Evolutionary conservation across 768 basidiomycete species (phyloP).

Genomic region (Imleria badia): DNA sequence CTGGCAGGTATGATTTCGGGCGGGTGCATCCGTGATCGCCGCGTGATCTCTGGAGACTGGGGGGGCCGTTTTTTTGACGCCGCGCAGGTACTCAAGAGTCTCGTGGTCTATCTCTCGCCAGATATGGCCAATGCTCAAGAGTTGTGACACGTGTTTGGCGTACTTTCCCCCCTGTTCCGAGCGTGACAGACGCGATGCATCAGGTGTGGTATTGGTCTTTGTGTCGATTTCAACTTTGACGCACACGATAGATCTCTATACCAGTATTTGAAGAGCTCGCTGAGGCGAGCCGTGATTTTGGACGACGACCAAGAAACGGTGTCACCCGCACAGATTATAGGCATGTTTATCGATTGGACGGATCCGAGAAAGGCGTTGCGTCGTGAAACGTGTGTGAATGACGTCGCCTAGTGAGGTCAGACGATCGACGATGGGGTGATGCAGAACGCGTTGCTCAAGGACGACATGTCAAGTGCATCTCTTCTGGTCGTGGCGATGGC

Average conservation of each 20-base stretch:
- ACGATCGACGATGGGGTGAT: slow-evolving; percentile 39
- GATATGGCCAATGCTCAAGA: slow-evolving; percentile 38
- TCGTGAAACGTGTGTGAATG: too few relatives aligned
- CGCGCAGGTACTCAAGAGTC: slow-evolving; percentile 46
- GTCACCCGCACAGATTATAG: too few relatives aligned
- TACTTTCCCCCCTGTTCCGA: too few relatives aligned
- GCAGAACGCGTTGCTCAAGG: slow-evolving; percentile 50
- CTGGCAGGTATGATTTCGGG: too few relatives aligned
- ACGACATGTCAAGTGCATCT: slow-evolving; percentile 57
- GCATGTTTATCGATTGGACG: slow-evolving; percentile 20
- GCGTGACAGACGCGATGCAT: too few relatives aligned
- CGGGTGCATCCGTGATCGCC: too few relatives aligned
- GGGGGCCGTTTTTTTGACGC: too few relatives aligned
- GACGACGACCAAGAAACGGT: too few relatives aligned
- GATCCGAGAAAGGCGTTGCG: slow-evolving; percentile 58
- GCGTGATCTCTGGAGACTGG: too few relatives aligned
- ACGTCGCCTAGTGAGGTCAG: slow-evolving; percentile 35
- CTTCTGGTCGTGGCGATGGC: too few relatives aligned
- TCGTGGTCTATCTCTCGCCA: slow-evolving; percentile 69
- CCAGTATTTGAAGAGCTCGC: slow-evolving; percentile 62
- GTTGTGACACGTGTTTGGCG: slow-evolving; percentile 64
- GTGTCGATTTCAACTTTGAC: too few relatives aligned
- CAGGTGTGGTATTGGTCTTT: too few relatives aligned
- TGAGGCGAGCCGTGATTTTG: slow-evolving; percentile 33
- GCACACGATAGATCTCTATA: slow-evolving; percentile 58